These are phyloP conservation scores for Bolboschoenus planiculmis DNA, from an alignment of 176 grass and related monocot genomes.

Conservation along the genomic window DNA sequence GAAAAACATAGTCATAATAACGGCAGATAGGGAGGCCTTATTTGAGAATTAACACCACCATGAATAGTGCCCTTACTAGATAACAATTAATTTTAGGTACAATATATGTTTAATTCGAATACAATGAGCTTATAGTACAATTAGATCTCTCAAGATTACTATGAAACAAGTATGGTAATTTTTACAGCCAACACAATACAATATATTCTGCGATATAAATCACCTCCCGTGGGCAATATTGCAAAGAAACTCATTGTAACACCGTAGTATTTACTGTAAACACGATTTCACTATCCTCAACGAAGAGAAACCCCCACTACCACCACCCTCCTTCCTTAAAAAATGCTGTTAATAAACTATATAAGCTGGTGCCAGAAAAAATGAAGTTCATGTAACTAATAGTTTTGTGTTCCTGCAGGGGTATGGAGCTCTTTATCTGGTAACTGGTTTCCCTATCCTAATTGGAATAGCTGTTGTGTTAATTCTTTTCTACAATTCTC, in stretches of 20 bases:
- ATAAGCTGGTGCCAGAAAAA: neutral
- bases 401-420: constrained; percentile 50
- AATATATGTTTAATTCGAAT: neutral
- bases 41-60: neutral
- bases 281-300: neutral
- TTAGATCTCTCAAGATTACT: neutral
- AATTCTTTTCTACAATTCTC: constrained; percentile 95
- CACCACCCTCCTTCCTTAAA: neutral
- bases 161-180: neutral
- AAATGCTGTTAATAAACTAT: neutral
- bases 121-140: neutral
- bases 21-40: neutral
- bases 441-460: constrained; percentile 67
- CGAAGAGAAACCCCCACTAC: neutral
- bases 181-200: neutral
- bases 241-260: neutral
- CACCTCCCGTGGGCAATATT: neutral
- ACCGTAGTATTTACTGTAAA: neutral
- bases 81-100: neutral
- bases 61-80: neutral
- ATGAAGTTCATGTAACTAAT: neutral
- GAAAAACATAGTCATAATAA: neutral
- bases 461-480: constrained; percentile 78
- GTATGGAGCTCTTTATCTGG: constrained; percentile 86
- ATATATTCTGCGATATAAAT: neutral